Conservation (phyloP, 768 basidiomycete species). For the Tulasnella sp. region DNA sequence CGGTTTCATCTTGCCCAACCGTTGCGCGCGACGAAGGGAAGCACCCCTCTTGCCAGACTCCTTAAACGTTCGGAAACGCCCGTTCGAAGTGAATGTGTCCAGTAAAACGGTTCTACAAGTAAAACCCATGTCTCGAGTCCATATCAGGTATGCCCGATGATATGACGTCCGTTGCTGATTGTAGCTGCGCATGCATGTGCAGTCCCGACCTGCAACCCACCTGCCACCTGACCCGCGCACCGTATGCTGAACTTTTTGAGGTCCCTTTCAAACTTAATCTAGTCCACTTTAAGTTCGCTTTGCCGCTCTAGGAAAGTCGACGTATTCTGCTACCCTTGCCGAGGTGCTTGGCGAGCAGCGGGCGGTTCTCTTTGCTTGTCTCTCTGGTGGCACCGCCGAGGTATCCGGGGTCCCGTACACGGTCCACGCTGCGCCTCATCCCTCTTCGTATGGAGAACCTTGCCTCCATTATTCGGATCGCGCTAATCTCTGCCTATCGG, state of each 20-base stretch:
- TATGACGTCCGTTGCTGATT: not conserved
- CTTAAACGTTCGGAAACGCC: not conserved
- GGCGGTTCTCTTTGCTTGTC: not conserved
- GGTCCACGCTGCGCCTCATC: not conserved
- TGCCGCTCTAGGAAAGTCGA: not conserved
- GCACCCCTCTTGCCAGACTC: not conserved
- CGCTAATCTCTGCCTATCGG: not conserved
- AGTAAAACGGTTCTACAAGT: not conserved
- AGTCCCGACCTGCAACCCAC: not conserved
- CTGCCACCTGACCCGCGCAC: not conserved
- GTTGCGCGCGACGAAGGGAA: not conserved
- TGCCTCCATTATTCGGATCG: not conserved
- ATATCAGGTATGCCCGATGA: not conserved
- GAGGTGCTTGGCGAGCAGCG: too few species aligned
- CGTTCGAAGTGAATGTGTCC: not conserved
- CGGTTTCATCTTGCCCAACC: not conserved
- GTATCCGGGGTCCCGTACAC: not conserved
- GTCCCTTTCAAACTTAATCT: not conserved
- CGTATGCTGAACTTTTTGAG: not conserved
- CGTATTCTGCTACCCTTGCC: not conserved
- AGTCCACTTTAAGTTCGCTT: not conserved
- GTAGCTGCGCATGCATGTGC: not conserved
- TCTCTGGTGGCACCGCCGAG: not conserved
- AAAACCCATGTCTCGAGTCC: not conserved
- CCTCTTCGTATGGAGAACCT: not conserved